phyloP scores from a whole-genome alignment of 108 stramenopile genomes.

The Mediolabrus comicus region DNA sequence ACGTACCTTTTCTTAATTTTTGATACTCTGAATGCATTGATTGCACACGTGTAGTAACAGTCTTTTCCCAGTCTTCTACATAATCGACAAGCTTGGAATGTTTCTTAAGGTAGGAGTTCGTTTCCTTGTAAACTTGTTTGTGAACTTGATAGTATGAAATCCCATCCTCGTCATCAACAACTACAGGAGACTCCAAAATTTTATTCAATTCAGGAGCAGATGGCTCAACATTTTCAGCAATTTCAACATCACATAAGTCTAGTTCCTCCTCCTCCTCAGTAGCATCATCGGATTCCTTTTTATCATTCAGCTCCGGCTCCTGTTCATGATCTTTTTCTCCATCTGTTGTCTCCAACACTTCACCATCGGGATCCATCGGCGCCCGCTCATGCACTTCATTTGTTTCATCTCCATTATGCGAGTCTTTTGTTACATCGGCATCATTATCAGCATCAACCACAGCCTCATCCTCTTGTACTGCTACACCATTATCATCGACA shows the following conservation, averaged over 20 bases:
- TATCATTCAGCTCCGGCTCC: background rate
- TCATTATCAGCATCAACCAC: background rate
- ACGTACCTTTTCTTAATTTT: slow-evolving; percentile 32
- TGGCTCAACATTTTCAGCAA: background rate
- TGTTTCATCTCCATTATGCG: background rate
- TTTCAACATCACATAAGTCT: background rate
- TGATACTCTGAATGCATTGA: slow-evolving; percentile 22
- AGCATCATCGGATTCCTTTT: background rate
- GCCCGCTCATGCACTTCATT: background rate
- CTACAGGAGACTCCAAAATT: background rate
- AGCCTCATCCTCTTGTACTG: background rate
- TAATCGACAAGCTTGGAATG: slow-evolving; percentile 30
- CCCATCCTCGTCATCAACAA: background rate
- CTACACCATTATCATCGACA: background rate
- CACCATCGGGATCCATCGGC: slow-evolving; percentile 2
- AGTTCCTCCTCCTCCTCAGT: background rate
- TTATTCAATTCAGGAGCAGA: background rate
- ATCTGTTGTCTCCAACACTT: background rate
- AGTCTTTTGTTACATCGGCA: background rate
- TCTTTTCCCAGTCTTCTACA: slow-evolving; percentile 39
- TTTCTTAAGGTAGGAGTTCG: slow-evolving; percentile 13
- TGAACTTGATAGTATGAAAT: slow-evolving; percentile 39
- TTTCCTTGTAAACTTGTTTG: slow-evolving; percentile 26
- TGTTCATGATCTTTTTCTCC: background rate
- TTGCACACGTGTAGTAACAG: slow-evolving; percentile 26